Conservation (phyloP, 164 flowering plant species). For the Berberis vulgaris region DNA sequence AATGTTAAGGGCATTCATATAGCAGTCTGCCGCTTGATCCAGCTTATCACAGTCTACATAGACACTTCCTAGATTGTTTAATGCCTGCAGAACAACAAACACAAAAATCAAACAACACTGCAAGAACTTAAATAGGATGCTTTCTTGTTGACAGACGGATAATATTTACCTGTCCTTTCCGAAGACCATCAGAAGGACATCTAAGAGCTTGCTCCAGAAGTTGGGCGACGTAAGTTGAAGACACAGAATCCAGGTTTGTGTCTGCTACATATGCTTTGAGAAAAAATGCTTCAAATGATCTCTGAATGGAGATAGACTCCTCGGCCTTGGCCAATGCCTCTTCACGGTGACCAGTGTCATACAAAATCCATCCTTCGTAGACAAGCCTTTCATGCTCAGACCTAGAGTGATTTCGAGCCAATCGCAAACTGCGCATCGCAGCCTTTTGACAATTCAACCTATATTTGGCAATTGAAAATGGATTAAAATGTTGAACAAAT, state of each 20-base stretch:
- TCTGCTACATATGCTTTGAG: conserved; percentile 81
- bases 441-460: conserved; percentile 90
- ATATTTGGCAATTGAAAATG: conserved; percentile 3
- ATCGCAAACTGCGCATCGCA: conserved; percentile 70
- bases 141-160: neutral
- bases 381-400: conserved; percentile 59
- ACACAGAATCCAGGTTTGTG: conserved; percentile 53
- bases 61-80: conserved; percentile 86
- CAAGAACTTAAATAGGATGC: neutral
- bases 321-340: conserved; percentile 84
- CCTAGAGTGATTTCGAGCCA: conserved; percentile 60
- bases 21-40: conserved; percentile 80
- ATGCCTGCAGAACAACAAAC: conserved; percentile 48
- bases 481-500: neutral
- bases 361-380: conserved; percentile 76
- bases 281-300: conserved; percentile 89
- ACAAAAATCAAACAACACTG: conserved; percentile 1
- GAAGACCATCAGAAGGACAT: conserved; percentile 95
- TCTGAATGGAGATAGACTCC: conserved; percentile 59
- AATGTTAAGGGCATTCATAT: conserved; percentile 71
- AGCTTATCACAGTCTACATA: conserved; percentile 82
- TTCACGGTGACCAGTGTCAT: conserved; percentile 76
- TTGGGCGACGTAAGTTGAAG: conserved; percentile 59
- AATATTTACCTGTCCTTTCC: conserved; percentile 83
- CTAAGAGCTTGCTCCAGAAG: conserved; percentile 86